Conservation (phyloP, 306 rosid species). For the Argentina anserina region DNA sequence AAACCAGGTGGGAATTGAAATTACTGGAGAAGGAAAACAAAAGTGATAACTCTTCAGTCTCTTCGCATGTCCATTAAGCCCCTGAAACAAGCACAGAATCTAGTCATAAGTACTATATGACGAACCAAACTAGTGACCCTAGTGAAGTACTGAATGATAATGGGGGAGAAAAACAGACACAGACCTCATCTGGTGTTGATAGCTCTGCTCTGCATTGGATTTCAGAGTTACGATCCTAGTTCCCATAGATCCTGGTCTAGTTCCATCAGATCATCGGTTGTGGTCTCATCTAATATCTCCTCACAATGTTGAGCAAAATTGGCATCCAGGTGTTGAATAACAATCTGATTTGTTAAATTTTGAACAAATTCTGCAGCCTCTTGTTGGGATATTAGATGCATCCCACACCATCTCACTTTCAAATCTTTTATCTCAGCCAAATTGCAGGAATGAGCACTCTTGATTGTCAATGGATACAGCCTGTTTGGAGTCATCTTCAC, state of each 20-base stretch:
- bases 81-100: no score
- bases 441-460: no score
- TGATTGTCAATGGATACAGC: no score
- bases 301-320: background rate
- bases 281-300: background rate
- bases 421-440: background rate
- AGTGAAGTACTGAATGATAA: background rate
- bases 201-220: background rate
- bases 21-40: background rate
- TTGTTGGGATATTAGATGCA: background rate
- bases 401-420: conserved; percentile 1
- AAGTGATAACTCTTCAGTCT: background rate
- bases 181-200: background rate
- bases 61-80: background rate
- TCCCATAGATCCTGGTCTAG: accelerated
- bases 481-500: no score
- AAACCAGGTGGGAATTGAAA: background rate
- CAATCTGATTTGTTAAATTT: background rate
- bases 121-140: background rate
- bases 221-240: background rate
- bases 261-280: background rate
- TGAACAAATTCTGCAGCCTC: background rate
- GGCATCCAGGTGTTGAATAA: background rate
- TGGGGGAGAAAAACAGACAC: background rate
- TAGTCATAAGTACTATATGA: no score